Evolutionary conservation across 176 grass and related monocot genomes (phyloP).

Genomic region (Hyparrhenia diplandra): DNA sequence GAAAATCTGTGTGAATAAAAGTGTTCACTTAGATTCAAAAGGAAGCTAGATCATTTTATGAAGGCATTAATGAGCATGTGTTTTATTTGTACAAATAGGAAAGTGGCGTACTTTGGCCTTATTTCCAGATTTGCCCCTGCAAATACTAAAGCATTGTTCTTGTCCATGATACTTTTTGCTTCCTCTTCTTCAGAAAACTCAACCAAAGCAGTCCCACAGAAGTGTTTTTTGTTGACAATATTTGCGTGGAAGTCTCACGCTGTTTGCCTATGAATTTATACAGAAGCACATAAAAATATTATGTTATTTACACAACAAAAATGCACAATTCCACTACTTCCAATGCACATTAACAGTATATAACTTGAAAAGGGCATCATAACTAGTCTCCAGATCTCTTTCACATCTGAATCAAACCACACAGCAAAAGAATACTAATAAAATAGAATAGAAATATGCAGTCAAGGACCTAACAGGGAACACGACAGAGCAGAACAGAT

Average conservation of each 20-base stretch:
- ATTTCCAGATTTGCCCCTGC: constrained; percentile 51
- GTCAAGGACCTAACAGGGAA: neutral
- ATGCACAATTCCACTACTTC: neutral
- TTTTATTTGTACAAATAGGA: neutral
- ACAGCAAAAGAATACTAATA: neutral
- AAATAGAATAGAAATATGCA: neutral
- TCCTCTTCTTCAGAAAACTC: constrained; percentile 81
- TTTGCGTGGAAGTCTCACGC: constrained; percentile 75
- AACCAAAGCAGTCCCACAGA: constrained; percentile 67
- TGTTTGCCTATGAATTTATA: constrained; percentile 58
- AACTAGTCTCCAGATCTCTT: neutral
- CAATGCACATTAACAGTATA: neutral
- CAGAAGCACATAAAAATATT: neutral
- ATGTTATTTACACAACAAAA: neutral
- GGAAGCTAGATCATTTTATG: neutral
- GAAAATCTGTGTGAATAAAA: neutral
- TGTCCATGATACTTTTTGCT: constrained; percentile 43
- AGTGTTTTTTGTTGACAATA: constrained; percentile 59
- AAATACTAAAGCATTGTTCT: constrained; percentile 41
- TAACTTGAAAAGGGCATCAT: neutral
- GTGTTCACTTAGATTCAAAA: neutral
- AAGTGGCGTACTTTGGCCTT: constrained; percentile 58
- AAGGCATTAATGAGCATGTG: neutral
- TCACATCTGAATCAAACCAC: neutral
- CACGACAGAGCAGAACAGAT: neutral